Percentiles rank a stretch among this genome's conserved stretches.
Evolutionary conservation across 1,284 basidiomycete genomes (phyloP).

Genomic region (Cutaneotrichosporon cutaneum): DNA sequence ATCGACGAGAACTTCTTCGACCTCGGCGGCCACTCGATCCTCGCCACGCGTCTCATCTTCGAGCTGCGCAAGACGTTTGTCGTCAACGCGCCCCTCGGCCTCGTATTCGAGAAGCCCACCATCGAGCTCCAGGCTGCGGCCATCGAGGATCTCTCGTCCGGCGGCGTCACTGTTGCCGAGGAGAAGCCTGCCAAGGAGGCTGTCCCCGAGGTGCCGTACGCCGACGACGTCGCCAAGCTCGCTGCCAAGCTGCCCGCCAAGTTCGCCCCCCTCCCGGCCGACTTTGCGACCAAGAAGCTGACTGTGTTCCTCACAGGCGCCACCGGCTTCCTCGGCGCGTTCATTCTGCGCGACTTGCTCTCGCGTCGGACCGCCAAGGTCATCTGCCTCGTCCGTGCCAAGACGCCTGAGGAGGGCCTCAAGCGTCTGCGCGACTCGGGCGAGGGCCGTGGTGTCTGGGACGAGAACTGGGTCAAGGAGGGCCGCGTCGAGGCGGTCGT

Average conservation of each 20-base stretch:
- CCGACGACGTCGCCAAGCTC: slow-evolving; percentile 72
- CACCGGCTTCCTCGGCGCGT: slow-evolving; percentile 95
- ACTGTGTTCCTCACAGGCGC: slow-evolving; percentile 95
- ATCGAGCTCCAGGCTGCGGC: slow-evolving; percentile 75
- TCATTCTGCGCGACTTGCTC: slow-evolving; percentile 81
- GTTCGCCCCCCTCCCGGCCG: slow-evolving; percentile 61
- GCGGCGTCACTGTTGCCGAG: slow-evolving; percentile 72
- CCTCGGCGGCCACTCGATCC: slow-evolving; percentile 95
- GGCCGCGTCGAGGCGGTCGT: slow-evolving; percentile 75
- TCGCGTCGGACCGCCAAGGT: slow-evolving; percentile 74
- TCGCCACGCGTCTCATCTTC: slow-evolving; percentile 95
- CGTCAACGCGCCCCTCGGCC: slow-evolving; percentile 84
- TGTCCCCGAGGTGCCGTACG: slow-evolving; percentile 59
- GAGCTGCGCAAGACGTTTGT: slow-evolving; percentile 93
- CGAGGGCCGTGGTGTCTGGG: slow-evolving; percentile 87
- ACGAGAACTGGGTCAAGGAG: slow-evolving; percentile 75
- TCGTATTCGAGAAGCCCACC: slow-evolving; percentile 91
- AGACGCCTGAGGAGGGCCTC: slow-evolving; percentile 65
- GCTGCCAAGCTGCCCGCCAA: slow-evolving; percentile 61
- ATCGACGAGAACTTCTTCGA: slow-evolving; percentile 97
- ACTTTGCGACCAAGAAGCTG: slow-evolving; percentile 60
- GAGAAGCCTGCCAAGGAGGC: slow-evolving; percentile 44
- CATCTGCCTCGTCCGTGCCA: slow-evolving; percentile 83
- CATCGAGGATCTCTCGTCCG: slow-evolving; percentile 73
- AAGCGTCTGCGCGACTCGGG: slow-evolving; percentile 72